Evolutionary conservation across 2,329 filamentous ascomycete species (phyloP).

Genomic region (Neonectria faginata): DNA sequence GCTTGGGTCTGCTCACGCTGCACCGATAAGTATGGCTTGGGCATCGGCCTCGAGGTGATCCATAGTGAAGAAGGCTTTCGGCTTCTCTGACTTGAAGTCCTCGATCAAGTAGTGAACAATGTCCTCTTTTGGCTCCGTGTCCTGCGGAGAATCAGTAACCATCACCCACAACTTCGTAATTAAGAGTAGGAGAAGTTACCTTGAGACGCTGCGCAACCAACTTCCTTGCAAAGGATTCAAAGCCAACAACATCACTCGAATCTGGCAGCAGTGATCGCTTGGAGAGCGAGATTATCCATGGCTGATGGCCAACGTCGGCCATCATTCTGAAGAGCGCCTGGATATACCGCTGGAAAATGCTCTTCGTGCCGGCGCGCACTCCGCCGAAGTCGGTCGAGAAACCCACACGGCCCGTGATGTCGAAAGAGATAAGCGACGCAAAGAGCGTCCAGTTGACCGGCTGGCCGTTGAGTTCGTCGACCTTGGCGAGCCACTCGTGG

Average conservation of each 20-base stretch:
- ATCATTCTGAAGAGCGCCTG: constrained; percentile 36
- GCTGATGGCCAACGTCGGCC: constrained; percentile 34
- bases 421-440: constrained; percentile 44
- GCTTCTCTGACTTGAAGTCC: constrained; percentile 40
- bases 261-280: constrained; percentile 1
- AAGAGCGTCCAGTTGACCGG: constrained; percentile 42
- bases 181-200: constrained; percentile 8
- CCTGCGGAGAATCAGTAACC: neutral
- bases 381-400: constrained; percentile 43
- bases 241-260: constrained; percentile 28
- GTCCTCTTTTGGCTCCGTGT: constrained; percentile 36
- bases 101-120: constrained; percentile 43
- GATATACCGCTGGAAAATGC: constrained; percentile 39
- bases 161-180: neutral
- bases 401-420: constrained; percentile 47
- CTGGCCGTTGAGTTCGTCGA: constrained; percentile 30
- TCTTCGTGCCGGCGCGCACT: constrained; percentile 39
- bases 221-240: constrained; percentile 61
- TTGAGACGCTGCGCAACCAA: constrained; percentile 43
- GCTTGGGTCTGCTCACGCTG: constrained; percentile 4
- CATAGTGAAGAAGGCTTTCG: constrained; percentile 35
- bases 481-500: constrained; percentile 35
- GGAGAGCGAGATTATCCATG: constrained; percentile 39
- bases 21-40: constrained; percentile 38
- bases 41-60: constrained; percentile 40